phyloP scores from a whole-genome alignment of 2,329 filamentous ascomycete genomes.

The Stachybotrys elegans region DNA sequence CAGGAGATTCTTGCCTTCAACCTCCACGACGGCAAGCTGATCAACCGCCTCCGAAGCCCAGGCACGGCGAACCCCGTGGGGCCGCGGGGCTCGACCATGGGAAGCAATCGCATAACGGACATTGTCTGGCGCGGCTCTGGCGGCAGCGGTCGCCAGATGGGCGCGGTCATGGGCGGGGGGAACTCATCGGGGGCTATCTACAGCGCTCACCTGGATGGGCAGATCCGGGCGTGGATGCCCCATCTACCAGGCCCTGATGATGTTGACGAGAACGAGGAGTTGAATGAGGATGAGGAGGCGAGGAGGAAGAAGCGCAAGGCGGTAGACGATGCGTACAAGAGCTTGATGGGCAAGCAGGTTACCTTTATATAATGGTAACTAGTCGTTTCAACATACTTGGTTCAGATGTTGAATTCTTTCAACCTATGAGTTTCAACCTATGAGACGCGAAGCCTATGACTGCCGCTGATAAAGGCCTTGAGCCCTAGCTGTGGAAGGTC shows the following conservation, averaged over 20 bases:
- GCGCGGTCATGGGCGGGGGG: constrained; percentile 54
- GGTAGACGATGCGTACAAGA: constrained; percentile 74
- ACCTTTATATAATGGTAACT: constrained; percentile 61
- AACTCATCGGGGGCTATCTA: constrained; percentile 58
- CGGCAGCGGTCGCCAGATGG: constrained; percentile 53
- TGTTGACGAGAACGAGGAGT: constrained; percentile 40
- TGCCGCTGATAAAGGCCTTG: too few relatives aligned
- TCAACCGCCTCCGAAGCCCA: constrained; percentile 66
- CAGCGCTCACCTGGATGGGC: constrained; percentile 79
- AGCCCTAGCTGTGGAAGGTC: too few relatives aligned
- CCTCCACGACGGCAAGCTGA: constrained; percentile 67
- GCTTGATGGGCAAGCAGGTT: constrained; percentile 67
- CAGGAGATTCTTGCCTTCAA: constrained; percentile 76
- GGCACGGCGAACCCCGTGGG: constrained; percentile 44
- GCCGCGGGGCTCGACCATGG: constrained; percentile 43
- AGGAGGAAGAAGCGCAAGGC: constrained; percentile 66
- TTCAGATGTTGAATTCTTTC: too few relatives aligned
- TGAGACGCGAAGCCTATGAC: too few relatives aligned
- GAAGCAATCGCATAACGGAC: constrained; percentile 64
- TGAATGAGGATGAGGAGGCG: constrained; percentile 35
- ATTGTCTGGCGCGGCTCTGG: constrained; percentile 66
- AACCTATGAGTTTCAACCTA: too few relatives aligned
- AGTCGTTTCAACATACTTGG: too few relatives aligned
- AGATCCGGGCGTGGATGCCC: constrained; percentile 75
- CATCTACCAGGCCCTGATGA: constrained; percentile 45